Conservation (phyloP, 2,329 filamentous ascomycete genomes). For the Dothideomycetidae sp. region DNA sequence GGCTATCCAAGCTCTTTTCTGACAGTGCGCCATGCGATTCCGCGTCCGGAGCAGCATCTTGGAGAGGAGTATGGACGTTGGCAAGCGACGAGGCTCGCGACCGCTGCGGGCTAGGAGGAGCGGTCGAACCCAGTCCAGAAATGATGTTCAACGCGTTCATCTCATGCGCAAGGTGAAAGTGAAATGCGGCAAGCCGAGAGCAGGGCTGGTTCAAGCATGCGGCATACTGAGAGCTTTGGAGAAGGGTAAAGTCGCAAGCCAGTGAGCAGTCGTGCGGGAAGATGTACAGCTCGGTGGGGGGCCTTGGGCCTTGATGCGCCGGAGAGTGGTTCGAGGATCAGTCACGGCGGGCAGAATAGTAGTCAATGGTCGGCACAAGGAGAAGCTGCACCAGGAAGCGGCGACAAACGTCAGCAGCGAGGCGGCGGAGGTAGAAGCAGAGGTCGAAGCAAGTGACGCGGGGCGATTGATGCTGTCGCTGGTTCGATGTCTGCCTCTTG, state of each 20-base stretch:
- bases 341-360: background rate
- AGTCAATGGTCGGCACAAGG: background rate
- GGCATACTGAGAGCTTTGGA: background rate
- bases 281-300: background rate
- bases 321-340: background rate
- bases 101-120: constrained; percentile 33
- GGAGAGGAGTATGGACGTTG: constrained; percentile 23
- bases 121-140: constrained; percentile 52
- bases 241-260: no score
- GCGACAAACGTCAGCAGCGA: no score
- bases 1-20: constrained; percentile 2
- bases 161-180: constrained; percentile 35
- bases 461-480: constrained; percentile 7
- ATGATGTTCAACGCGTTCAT: constrained; percentile 96
- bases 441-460: constrained; percentile 6
- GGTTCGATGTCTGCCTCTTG: no score
- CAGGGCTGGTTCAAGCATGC: background rate
- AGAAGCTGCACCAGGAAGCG: no score
- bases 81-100: constrained; percentile 40
- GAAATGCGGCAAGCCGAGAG: background rate
- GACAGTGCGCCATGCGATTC: background rate
- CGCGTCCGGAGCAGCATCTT: background rate
- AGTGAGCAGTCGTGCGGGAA: no score
- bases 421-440: background rate
- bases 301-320: background rate